These are phyloP conservation scores for Graphiopsis chlorocephala DNA, from an alignment of 2,329 filamentous ascomycete genomes.

Conservation along the genomic window DNA sequence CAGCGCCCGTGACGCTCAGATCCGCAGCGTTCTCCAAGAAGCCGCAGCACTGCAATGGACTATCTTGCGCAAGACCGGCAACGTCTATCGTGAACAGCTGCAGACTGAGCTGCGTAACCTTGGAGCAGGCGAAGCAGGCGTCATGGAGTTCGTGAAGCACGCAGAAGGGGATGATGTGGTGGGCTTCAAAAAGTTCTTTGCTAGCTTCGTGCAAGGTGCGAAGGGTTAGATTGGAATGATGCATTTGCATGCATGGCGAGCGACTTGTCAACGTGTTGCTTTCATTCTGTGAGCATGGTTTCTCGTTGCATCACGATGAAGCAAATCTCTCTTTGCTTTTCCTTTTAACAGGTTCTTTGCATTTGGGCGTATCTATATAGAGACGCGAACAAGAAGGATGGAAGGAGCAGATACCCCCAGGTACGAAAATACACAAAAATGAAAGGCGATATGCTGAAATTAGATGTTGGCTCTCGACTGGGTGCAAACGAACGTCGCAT, in stretches of 20 bases:
- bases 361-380: constrained; percentile 7
- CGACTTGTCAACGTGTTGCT: background rate
- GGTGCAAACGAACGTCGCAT: background rate
- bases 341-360: background rate
- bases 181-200: constrained; percentile 47
- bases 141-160: constrained; percentile 62
- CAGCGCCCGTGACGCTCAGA: constrained; percentile 82
- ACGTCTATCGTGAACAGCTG: constrained; percentile 70
- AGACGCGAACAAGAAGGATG: background rate
- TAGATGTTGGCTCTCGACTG: background rate
- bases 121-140: constrained; percentile 62
- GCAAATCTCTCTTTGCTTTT: background rate
- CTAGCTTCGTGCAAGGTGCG: constrained; percentile 37
- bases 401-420: constrained; percentile 12
- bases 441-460: background rate
- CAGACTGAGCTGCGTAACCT: constrained; percentile 63
- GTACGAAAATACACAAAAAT: constrained; percentile 1
- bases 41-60: constrained; percentile 82
- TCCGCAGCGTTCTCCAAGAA: constrained; percentile 82
- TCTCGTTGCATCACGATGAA: background rate
- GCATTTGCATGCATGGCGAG: background rate
- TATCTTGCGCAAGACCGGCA: constrained; percentile 86
- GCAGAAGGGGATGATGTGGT: constrained; percentile 44
- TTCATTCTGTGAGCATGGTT: background rate
- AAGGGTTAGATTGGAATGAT: background rate